These are phyloP conservation scores for Fusarium veterinarium DNA, from an alignment of 2,329 filamentous ascomycete genomes.

Conservation along the genomic window DNA sequence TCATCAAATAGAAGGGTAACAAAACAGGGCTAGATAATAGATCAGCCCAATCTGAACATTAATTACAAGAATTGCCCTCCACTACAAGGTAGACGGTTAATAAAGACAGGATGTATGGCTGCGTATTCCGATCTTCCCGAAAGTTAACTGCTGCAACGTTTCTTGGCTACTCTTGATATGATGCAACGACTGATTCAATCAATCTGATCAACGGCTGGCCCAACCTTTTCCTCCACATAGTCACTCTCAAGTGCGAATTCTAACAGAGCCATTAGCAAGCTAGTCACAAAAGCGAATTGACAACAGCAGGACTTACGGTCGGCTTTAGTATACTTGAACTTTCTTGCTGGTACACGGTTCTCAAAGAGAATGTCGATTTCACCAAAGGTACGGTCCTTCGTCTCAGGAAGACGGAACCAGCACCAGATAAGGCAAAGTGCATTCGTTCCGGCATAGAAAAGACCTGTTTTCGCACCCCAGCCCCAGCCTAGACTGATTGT, in stretches of 20 bases:
- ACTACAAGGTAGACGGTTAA: too few relatives aligned
- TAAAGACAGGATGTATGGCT: too few relatives aligned
- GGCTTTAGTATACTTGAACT: constrained; percentile 45
- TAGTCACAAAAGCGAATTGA: rapidly evolving
- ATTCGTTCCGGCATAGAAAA: constrained; percentile 48
- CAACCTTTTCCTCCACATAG: neutral
- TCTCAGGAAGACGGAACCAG: constrained; percentile 47
- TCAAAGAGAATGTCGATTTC: constrained; percentile 46
- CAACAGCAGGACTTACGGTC: constrained; percentile 27
- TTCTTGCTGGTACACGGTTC: constrained; percentile 37
- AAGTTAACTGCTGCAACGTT: too few relatives aligned
- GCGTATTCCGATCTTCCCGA: too few relatives aligned
- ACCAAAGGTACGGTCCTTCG: constrained; percentile 45
- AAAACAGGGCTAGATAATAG: too few relatives aligned
- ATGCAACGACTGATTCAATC: rapidly evolving
- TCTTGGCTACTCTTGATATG: too few relatives aligned
- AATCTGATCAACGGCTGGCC: neutral
- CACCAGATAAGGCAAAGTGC: constrained; percentile 54
- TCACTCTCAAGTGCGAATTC: neutral
- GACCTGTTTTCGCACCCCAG: constrained; percentile 54
- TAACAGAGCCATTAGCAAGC: neutral
- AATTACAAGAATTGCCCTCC: too few relatives aligned
- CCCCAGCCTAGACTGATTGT: neutral
- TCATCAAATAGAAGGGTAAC: too few relatives aligned
- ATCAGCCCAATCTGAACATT: too few relatives aligned